Conservation (phyloP, 176 grass and related monocot species). For the Avena insularis region DNA sequence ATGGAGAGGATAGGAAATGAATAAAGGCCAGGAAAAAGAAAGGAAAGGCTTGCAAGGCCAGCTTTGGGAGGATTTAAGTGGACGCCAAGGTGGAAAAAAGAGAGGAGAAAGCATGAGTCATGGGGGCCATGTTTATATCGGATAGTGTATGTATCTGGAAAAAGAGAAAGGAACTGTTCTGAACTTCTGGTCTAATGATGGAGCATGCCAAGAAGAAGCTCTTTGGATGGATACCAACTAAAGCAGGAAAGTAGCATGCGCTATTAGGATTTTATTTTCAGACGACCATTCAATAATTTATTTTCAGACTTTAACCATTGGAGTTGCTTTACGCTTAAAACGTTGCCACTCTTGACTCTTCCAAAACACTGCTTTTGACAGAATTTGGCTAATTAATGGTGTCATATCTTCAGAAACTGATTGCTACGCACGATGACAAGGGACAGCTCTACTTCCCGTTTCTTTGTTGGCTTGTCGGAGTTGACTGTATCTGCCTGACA, state of each 20-base stretch:
- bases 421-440: neutral
- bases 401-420: neutral
- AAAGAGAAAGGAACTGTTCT: conserved; percentile 30
- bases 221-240: conserved; percentile 28
- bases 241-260: neutral
- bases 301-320: neutral
- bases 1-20: conserved; percentile 30
- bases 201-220: conserved; percentile 32
- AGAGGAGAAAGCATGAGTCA: conserved; percentile 17
- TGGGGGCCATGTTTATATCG: conserved; percentile 21
- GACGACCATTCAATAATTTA: neutral
- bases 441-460: neutral
- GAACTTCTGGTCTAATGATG: conserved; percentile 26
- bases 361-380: neutral
- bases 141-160: conserved; percentile 31
- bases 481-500: neutral
- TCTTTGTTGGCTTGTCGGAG: neutral
- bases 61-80: conserved; percentile 55
- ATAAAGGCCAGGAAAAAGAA: conserved; percentile 35
- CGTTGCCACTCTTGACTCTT: neutral
- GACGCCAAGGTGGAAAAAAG: conserved; percentile 53
- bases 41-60: conserved; percentile 25
- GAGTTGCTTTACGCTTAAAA: conserved; percentile 11
- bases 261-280: neutral
- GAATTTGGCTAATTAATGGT: neutral